A percentile compares a stretch with the other conserved stretches of the same genome.
These are phyloP conservation scores for Dictyostelium intermedium DNA, from an alignment of 78 protist genomes.

Conservation along the genomic window DNA sequence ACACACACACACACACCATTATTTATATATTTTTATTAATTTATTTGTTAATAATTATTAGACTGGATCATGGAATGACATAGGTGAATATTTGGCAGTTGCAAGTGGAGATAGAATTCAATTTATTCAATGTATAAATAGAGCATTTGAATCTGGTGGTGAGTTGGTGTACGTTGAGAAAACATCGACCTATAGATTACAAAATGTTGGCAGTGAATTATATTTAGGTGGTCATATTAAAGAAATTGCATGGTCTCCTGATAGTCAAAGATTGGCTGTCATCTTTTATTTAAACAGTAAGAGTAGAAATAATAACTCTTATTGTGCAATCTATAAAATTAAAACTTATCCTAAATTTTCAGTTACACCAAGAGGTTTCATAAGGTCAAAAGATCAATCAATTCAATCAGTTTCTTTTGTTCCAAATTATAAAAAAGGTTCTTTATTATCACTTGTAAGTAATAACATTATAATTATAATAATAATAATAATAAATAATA, in stretches of 20 bases:
- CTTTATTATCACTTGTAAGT: constrained; percentile 49
- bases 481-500: neutral
- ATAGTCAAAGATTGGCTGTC: constrained; percentile 63
- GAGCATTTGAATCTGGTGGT: constrained; percentile 65
- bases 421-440: constrained; percentile 71
- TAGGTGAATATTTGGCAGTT: constrained; percentile 40
- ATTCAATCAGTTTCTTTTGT: constrained; percentile 40
- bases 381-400: constrained; percentile 21
- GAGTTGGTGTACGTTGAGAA: constrained; percentile 36
- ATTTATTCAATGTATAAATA: constrained; percentile 44
- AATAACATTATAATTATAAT: neutral
- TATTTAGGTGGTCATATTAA: constrained; percentile 57
- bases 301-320: constrained; percentile 2
- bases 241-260: constrained; percentile 32
- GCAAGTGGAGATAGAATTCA: constrained; percentile 26
- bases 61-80: constrained; percentile 42
- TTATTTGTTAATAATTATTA: neutral
- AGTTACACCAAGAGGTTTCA: constrained; percentile 60
- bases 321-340: constrained; percentile 42
- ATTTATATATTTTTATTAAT: too few species aligned
- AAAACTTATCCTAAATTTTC: constrained; percentile 31
- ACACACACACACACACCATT: too few species aligned
- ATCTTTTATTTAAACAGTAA: constrained; percentile 18
- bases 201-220: neutral
- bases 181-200: constrained; percentile 35